Percentiles rank a stretch among this genome's conserved stretches.
phyloP scores from a whole-genome alignment of 2,329 filamentous ascomycete genomes.

The Calonectria honghensis region DNA sequence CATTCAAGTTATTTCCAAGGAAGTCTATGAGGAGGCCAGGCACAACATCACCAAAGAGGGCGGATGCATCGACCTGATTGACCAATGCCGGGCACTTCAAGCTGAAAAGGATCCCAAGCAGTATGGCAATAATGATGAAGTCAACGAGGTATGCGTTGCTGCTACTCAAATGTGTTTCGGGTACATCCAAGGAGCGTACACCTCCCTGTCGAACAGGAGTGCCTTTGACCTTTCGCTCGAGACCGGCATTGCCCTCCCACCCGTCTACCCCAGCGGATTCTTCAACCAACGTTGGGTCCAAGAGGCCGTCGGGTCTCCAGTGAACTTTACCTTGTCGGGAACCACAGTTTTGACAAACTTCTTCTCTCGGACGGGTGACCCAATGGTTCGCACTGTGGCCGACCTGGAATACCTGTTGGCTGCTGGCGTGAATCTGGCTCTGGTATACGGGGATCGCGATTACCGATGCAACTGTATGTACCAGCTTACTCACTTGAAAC shows the following conservation, averaged over 20 bases:
- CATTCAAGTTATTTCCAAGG: constrained; percentile 72
- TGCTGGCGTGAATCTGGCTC: constrained; percentile 78
- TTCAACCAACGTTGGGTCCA: constrained; percentile 76
- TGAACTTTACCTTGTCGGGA: constrained; percentile 72
- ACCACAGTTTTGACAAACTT: constrained; percentile 71
- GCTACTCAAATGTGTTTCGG: constrained; percentile 61
- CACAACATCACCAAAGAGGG: constrained; percentile 36
- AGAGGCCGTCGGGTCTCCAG: constrained; percentile 75
- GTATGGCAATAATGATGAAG: constrained; percentile 61
- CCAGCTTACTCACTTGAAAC: rapidly evolving
- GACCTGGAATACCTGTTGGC: constrained; percentile 75
- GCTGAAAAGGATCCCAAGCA: constrained; percentile 60
- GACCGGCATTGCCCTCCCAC: constrained; percentile 69
- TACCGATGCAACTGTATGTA: constrained; percentile 76
- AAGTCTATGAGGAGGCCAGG: constrained; percentile 51
- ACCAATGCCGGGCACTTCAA: constrained; percentile 65
- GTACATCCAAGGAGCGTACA: constrained; percentile 39
- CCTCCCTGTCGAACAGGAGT: constrained; percentile 26
- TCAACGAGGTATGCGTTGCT: constrained; percentile 69
- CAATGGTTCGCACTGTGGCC: constrained; percentile 62
- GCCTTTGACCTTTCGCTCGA: constrained; percentile 77
- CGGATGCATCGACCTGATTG: constrained; percentile 72
- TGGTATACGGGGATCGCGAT: constrained; percentile 80
- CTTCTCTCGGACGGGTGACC: constrained; percentile 72
- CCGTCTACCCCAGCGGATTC: constrained; percentile 77